Base-by-base conservation (phyloP, 2,329 filamentous ascomycete species). In the Periconia macrospinosa region DNA sequence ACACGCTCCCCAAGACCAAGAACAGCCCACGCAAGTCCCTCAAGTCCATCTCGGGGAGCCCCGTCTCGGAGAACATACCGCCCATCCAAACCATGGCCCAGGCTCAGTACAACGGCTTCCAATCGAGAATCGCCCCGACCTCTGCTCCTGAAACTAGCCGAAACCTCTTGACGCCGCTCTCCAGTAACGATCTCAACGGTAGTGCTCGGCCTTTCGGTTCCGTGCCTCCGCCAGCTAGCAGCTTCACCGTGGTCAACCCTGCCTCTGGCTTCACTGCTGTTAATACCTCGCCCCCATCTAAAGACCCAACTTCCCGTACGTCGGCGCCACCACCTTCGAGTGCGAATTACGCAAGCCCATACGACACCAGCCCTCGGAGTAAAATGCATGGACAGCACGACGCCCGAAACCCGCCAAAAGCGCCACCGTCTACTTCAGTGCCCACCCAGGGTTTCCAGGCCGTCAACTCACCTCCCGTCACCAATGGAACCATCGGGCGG, bases 131-230 rank as follows among this genome's bases (percentile, higher is more conserved):
- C 17, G 60, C 52, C 42, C 47, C 54, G 37, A 58, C 57, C 7
- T 48, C 54, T 17, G 17, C 44, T n/a, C 51, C 59, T 8, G 70
- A 71, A 17, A 44, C 59, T 41, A 49, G 37, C 9, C 62, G 70
- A 35, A 55, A 62, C 17, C 62, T 69, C 41, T 63, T 70, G 17
- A 63, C 62, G 27, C 62, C 67, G 15, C 53, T 71, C 17, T 65
- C 67, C 15, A 69, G 54, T 51, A 71, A 62, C 43, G 64, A 68
- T 30, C 47, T 67, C n/a, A 71, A 71, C 27, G 67, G 66, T 9
- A 52, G 52, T 2, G 50, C 62, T 20, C 60, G 64, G 41, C 51
- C 63, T 18, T 41, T 58, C 15, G 50, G 43, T 43, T 23, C 54
- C 27, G 48, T 56, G 0, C 55, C 50, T 13, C 59, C 6, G 64